Conservation (phyloP, 164 flowering plant genomes). For the Piper longum region DNA sequence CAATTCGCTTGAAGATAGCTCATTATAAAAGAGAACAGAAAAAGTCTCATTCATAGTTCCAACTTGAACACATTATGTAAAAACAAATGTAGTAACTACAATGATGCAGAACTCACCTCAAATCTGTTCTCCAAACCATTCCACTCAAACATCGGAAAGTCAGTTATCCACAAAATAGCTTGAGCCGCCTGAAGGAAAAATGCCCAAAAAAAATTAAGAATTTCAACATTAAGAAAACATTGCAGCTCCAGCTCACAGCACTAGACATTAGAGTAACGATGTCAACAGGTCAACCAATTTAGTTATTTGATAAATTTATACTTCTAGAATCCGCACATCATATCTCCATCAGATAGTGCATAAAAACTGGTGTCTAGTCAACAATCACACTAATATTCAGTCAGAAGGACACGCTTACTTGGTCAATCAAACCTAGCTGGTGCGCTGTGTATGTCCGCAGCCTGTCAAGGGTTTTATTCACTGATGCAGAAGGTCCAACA, state of each 20-base stretch:
- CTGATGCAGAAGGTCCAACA: constrained; percentile 49
- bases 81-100: too few relatives aligned
- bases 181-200: constrained; percentile 48
- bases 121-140: constrained; percentile 72
- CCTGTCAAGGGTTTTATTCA: constrained; percentile 72
- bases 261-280: too few relatives aligned
- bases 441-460: constrained; percentile 58
- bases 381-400: not conserved
- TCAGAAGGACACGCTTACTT: constrained; percentile 29
- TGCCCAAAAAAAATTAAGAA: not conserved
- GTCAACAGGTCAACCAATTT: too few relatives aligned
- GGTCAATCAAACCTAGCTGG: constrained; percentile 59
- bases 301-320: too few relatives aligned
- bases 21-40: too few relatives aligned
- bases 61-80: too few relatives aligned
- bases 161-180: constrained; percentile 88
- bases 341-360: too few relatives aligned
- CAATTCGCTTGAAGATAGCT: too few relatives aligned
- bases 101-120: constrained; percentile 40
- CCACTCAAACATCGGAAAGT: constrained; percentile 99
- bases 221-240: too few relatives aligned
- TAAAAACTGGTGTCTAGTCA: not conserved
- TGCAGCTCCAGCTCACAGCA: too few relatives aligned
- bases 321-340: too few relatives aligned
- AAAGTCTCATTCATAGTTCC: too few relatives aligned